Base-by-base conservation (phyloP, 805 yeast species). In the Candida corydali region DNA sequence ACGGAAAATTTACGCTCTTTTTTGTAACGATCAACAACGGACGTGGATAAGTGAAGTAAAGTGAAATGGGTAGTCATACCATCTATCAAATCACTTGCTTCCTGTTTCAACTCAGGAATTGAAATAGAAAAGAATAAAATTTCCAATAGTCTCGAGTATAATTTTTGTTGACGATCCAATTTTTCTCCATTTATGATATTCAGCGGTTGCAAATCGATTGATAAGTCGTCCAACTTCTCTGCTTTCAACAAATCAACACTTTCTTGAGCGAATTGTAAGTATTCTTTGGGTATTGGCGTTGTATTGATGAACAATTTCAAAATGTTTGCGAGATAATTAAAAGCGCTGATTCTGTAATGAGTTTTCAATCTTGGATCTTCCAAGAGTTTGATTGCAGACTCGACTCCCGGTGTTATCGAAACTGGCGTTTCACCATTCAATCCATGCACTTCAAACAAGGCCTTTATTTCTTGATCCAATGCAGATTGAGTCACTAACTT, bases 341-440 rank as follows among this genome's bases (percentile, higher is more conserved):
- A 91, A 0, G 98, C 93, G 49, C 85, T 81, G 6, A 77, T 67
- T 35, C 94, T 70, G 55, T 87, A 86, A 44, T 82, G 85, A 5
- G 69, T 56, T 44, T 81, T 73, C 38, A 72, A 66, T 32, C 80
- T 56, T 6, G 77, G 75, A 51, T 86, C 89, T 40, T 82, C 84
- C 35, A 93, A 59, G 8, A 91, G 71, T 17, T 75, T 75, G 26
- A 89, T 65, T 0, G 97, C 96, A 3, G 91, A 75, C 26, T 76
- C 73, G 4, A 91, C 69, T 18, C 93, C 96, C 0, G 96, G 83
- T 0, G 96, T 82, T 17, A 93, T 69, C 0, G 93, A 80, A 20
- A 93, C 69, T 1, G 89, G 82, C 3, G 84, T 75, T 37, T 61
- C 55, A 6, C 61, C 65, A 24, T 61, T 54, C 32, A 87, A 57